Evolutionary conservation across 2,329 filamentous ascomycete genomes (phyloP).

Genomic region (Paecilomyces niveus): DNA sequence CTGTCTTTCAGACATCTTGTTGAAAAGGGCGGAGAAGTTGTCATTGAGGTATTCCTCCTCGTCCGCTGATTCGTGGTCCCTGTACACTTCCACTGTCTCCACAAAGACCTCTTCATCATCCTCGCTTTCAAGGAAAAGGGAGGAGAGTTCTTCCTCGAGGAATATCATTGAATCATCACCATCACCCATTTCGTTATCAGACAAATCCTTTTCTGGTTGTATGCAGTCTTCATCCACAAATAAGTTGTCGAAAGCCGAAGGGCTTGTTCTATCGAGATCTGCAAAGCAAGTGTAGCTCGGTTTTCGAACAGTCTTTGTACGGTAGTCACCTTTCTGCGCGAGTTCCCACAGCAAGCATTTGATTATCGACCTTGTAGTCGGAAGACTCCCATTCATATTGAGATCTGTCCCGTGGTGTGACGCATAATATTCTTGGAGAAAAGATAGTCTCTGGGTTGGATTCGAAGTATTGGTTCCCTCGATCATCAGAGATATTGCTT

Average conservation of each 20-base stretch:
- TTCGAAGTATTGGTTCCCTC: constrained; percentile 10
- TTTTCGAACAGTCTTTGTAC: constrained; percentile 5
- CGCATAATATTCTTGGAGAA: constrained; percentile 3
- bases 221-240: not conserved
- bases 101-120: not conserved
- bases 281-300: not conserved
- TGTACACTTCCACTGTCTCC: not conserved
- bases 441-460: constrained; percentile 9
- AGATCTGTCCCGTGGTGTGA: not conserved
- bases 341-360: constrained; percentile 25
- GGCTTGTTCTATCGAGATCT: not conserved
- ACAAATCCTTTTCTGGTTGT: not conserved
- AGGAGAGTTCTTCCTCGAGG: not conserved
- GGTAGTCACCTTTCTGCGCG: constrained; percentile 20
- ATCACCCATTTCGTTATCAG: not conserved
- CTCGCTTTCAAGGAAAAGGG: not conserved
- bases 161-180: not conserved
- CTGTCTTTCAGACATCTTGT: not conserved
- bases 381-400: not conserved
- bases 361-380: constrained; percentile 13
- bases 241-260: not conserved
- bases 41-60: not conserved
- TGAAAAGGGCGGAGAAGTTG: not conserved
- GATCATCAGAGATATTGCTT: constrained; percentile 26
- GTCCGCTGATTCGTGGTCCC: not conserved